Evolutionary conservation across 1,284 basidiomycete species (phyloP).

Genomic region (Cryptococcus wingfieldii): DNA sequence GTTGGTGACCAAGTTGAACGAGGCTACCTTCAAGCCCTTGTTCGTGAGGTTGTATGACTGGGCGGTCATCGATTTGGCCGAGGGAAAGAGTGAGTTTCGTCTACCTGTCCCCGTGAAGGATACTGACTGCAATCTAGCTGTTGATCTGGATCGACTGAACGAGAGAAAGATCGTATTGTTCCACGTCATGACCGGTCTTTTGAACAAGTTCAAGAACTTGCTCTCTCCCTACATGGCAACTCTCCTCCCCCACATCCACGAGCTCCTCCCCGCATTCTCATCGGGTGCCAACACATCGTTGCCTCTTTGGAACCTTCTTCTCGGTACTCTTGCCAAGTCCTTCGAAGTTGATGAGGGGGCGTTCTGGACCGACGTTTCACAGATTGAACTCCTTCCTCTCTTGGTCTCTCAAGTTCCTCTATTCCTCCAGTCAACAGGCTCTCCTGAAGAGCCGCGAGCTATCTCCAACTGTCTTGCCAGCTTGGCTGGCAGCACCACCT

Average conservation of each 20-base stretch:
- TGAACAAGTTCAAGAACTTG: conserved; percentile 79
- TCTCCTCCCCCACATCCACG: conserved; percentile 65
- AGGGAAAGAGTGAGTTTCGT: conserved; percentile 53
- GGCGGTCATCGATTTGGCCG: conserved; percentile 65
- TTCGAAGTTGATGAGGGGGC: conserved; percentile 76
- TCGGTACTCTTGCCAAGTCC: conserved; percentile 65
- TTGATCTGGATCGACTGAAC: conserved; percentile 28
- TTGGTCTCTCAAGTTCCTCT: conserved; percentile 64
- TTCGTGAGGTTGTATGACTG: conserved; percentile 93
- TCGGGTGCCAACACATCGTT: conserved; percentile 32
- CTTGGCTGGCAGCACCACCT: conserved; percentile 57
- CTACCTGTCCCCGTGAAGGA: not conserved
- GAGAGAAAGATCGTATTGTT: conserved; percentile 64
- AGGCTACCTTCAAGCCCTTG: conserved; percentile 84
- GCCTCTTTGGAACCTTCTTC: conserved; percentile 61
- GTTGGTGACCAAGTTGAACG: conserved; percentile 88
- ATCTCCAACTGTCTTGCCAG: conserved; percentile 55
- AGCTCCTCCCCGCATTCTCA: conserved; percentile 58
- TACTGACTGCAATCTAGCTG: conserved; percentile 5
- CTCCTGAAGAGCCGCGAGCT: conserved; percentile 19
- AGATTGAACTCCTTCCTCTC: conserved; percentile 59
- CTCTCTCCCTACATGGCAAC: conserved; percentile 87
- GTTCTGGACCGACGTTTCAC: conserved; percentile 82
- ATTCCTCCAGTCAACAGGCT: conserved; percentile 29
- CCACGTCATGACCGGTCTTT: conserved; percentile 63